A percentile compares a stretch with the other conserved stretches of the same genome.
phyloP scores from a whole-genome alignment of 2,329 filamentous ascomycete genomes.

The Colletotrichum shisoi region DNA sequence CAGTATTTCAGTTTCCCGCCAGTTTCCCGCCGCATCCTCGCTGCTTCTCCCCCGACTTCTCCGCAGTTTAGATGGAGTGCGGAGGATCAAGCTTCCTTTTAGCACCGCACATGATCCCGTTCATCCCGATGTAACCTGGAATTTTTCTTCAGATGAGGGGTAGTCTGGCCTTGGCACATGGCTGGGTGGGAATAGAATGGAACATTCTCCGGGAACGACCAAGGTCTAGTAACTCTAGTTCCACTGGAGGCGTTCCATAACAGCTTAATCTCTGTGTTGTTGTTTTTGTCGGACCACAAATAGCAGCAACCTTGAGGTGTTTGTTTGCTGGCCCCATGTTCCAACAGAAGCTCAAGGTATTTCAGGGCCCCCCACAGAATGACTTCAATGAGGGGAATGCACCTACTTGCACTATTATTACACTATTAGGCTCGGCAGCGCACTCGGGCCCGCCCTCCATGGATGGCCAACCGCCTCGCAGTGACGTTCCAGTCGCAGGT shows the following conservation, averaged over 20 bases:
- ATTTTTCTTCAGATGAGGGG: not conserved
- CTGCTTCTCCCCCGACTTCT: not conserved
- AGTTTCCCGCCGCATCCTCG: not conserved
- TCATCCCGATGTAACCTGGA: not conserved
- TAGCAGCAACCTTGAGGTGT: not conserved
- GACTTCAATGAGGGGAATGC: not conserved
- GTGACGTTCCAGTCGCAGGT: not conserved
- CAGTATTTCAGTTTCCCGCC: conserved; percentile 1
- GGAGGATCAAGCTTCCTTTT: not conserved
- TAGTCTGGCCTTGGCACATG: not conserved
- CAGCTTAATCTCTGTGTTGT: not conserved
- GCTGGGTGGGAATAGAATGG: not conserved
- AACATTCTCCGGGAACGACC: not conserved
- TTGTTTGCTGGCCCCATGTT: not conserved
- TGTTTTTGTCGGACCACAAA: not conserved
- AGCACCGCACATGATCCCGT: not conserved
- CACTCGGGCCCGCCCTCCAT: not conserved
- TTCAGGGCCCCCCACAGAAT: not conserved
- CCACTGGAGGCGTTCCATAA: not conserved
- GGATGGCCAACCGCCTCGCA: too few relatives aligned
- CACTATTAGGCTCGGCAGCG: too few relatives aligned
- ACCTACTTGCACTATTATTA: too few relatives aligned
- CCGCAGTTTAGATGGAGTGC: not conserved
- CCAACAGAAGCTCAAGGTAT: not conserved
- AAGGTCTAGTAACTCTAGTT: too few relatives aligned